These are phyloP conservation scores for Geranium brycei DNA, from an alignment of 345 rosid genomes.

Conservation along the genomic window DNA sequence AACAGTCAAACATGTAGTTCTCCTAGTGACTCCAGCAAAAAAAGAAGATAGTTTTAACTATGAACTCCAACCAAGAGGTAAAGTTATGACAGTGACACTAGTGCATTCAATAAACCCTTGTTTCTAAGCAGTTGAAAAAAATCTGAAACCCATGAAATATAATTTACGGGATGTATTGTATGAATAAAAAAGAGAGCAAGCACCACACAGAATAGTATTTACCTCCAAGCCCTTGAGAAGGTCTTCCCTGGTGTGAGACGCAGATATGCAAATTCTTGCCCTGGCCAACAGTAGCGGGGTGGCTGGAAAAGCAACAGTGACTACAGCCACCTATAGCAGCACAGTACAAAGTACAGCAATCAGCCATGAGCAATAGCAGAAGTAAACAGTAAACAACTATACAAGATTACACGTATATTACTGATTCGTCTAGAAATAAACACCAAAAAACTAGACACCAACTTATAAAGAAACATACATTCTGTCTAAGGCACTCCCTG, in stretches of 20 bases:
- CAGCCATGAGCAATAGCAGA: neutral
- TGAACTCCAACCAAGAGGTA: too few species aligned
- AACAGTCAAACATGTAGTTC: too few species aligned
- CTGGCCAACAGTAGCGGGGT: conserved; percentile 49
- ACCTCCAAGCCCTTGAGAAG: conserved; percentile 66
- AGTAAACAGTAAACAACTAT: neutral
- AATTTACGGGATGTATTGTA: too few species aligned
- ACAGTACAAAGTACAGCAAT: neutral
- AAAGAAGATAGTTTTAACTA: too few species aligned
- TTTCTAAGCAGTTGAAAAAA: too few species aligned
- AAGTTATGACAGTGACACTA: too few species aligned
- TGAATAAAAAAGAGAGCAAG: neutral
- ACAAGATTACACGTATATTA: neutral
- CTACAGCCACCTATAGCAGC: neutral
- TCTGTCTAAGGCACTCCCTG: conserved; percentile 68
- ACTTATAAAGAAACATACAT: conserved; percentile 23
- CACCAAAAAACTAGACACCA: neutral
- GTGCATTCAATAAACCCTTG: too few species aligned
- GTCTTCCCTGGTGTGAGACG: conserved; percentile 65
- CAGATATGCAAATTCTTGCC: conserved; percentile 76
- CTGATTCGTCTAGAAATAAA: neutral
- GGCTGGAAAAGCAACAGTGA: neutral
- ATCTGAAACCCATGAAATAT: too few species aligned
- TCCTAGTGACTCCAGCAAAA: too few species aligned
- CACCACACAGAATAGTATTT: neutral